Base-by-base conservation (phyloP, 306 rosid genomes). In the Cajanus cajan region DNA sequence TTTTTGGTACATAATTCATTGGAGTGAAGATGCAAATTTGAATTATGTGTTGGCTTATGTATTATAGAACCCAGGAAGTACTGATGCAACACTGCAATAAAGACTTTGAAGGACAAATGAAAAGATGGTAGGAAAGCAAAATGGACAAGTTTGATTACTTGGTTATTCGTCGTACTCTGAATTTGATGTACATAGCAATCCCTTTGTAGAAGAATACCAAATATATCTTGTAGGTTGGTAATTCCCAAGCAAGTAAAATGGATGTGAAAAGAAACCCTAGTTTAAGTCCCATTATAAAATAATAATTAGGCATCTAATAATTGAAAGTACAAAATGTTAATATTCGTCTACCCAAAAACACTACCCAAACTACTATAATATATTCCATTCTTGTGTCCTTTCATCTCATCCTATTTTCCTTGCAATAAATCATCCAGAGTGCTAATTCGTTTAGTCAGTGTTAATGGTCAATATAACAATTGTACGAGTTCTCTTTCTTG, bases 201-300 rank as follows among this genome's bases (percentile, higher is more conserved):
- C 24, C 45, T 71, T 71, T 31, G 16, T 50, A 36, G 45, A 71
- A 34, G 76, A 48, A 44, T 68, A 51, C 45, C 64, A 10, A 33
- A 34, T 31, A 33, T 6, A 44, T 44, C 47, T 16, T n/a, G 6
- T 8, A 7, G 11, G 47, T 52, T 52, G 57, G 9, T 37, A 21
- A 57, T 77, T 67, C 45, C 59, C 47, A 16, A 40, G 75, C 14
- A 45, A 25, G 31, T 57, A 43, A 78, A 78, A 44, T 58, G 64
- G 64, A 21, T 47, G 44, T 39, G n/a, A 64, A 72, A 71, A 31
- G 50, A 73, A 80, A 71, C 37, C 33, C 19, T 19, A 50, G 40
- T 73, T 73, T 31, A 61, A 61, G 65, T 61, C 68, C 66, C 66
- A 14, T n/a, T 16, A 61, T 10, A 61, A 22, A 61, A 28, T 55